These are phyloP conservation scores for Cladosporium sp. DNA, from an alignment of 2,329 filamentous ascomycete species.

Conservation along the genomic window DNA sequence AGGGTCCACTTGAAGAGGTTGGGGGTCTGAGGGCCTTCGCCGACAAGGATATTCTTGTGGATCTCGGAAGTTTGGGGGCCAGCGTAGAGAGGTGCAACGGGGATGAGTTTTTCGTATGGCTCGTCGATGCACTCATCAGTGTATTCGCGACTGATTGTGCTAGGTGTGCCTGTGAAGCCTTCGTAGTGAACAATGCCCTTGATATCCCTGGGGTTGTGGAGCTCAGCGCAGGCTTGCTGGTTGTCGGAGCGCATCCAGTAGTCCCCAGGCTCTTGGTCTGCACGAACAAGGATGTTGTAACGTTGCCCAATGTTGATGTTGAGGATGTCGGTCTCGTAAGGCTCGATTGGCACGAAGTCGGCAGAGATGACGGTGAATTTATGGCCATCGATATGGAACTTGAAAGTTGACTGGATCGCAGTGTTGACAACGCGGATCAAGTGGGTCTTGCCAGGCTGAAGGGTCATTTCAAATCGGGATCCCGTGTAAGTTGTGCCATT, in stretches of 20 bases:
- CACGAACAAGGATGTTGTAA: slow-evolving; percentile 29
- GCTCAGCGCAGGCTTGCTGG: slow-evolving; percentile 34
- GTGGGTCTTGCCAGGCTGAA: slow-evolving; percentile 26
- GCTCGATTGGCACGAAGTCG: slow-evolving; percentile 35
- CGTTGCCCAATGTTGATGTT: slow-evolving; percentile 35
- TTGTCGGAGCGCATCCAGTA: slow-evolving; percentile 35
- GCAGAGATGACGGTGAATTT: slow-evolving; percentile 35
- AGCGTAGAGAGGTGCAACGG: slow-evolving; percentile 27
- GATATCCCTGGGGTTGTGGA: slow-evolving; percentile 20
- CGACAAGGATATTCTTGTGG: slow-evolving; percentile 30
- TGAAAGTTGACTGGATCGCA: slow-evolving; percentile 38
- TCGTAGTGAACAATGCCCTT: slow-evolving; percentile 35
- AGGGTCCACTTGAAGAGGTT: slow-evolving; percentile 40
- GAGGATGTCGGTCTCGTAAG: slow-evolving; percentile 34
- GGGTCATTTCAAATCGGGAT: slow-evolving; percentile 26
- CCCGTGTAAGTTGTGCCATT: slow-evolving; percentile 22
- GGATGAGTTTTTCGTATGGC: slow-evolving; percentile 33
- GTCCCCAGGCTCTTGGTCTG: slow-evolving; percentile 24
- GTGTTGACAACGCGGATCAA: slow-evolving; percentile 30
- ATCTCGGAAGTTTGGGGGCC: slow-evolving; percentile 25
- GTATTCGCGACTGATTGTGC: slow-evolving; percentile 30
- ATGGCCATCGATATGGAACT: slow-evolving; percentile 41
- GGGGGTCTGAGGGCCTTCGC: slow-evolving; percentile 24
- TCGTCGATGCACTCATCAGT: slow-evolving; percentile 36
- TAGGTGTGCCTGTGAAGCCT: slow-evolving; percentile 26